Base-by-base conservation (phyloP, 139 green algal genomes). In the Picochlorum sp. region DNA sequence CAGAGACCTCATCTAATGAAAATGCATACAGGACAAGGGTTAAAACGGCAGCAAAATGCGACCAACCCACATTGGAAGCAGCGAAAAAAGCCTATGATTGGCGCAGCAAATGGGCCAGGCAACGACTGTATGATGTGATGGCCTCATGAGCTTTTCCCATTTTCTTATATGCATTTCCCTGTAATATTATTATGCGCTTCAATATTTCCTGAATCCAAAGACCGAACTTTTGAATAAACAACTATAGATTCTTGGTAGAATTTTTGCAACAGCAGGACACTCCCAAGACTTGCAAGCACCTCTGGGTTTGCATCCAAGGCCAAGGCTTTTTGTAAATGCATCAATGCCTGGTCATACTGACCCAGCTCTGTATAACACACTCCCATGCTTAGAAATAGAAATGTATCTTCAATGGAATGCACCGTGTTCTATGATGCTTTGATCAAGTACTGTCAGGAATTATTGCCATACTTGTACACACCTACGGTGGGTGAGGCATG, bases 401-500 rank as follows among this genome's bases (percentile, higher is more conserved):
- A 26, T 26, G 24, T 26, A 26, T 26, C 24, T 26, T 26, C 24
- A 26, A 30, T 30, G 26, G 26, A 30, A 30, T 30, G 26, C 26
- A 11, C 8, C 14, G 60, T 85, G 10, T 90, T 88, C 62, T 95
- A 88, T 69, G 51, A 68, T 3, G 44, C 80, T 11, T 69, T 94
- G 59, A 61, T 90, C 38, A 57, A 64, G 34, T 65, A 93, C 63
- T 71, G 82, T 2, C 69, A 89, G 54, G 79, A 92, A 49, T 61
- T 92, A 10, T 73, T 96, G 34, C 90, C 88, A 0, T 78, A 83
- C 44, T 78, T 96, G 24, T 97, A 97, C 82, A 97, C 91, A 1
- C 91, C 91, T 3, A 95, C 88, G 13, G 91, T 98, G 0, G 92
- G 92, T 2, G 87, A 98, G 63, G 92, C 90, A 4, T 97, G 91